Evolutionary conservation across 2,329 filamentous ascomycete genomes (phyloP).

Genomic region (Clarireedia homoeocarpa): DNA sequence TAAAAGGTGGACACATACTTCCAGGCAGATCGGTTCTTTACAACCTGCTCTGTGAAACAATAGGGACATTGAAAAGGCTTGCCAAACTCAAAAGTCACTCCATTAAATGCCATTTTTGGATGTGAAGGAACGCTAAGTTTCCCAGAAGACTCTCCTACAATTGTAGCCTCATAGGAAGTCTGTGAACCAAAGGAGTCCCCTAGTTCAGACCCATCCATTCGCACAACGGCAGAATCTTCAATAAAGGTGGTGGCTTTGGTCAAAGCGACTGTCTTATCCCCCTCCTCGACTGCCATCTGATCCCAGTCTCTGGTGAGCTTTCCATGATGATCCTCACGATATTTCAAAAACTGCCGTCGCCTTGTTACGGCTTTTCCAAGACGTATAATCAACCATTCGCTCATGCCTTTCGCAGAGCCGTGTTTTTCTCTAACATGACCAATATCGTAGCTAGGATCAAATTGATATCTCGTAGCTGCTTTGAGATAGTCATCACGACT

Average conservation of each 20-base stretch:
- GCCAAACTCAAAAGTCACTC: constrained; percentile 18
- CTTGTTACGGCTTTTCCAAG: constrained; percentile 28
- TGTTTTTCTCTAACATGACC: constrained; percentile 22
- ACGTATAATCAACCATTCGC: constrained; percentile 20
- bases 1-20: constrained; percentile 17
- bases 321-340: constrained; percentile 25
- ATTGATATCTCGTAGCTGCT: constrained; percentile 18
- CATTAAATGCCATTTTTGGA: constrained; percentile 18
- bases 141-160: constrained; percentile 5
- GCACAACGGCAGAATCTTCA: neutral
- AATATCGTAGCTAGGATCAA: constrained; percentile 15
- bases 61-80: constrained; percentile 21
- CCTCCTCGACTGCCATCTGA: neutral
- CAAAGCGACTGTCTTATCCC: constrained; percentile 12
- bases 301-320: constrained; percentile 17
- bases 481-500: constrained; percentile 22
- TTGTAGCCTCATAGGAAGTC: constrained; percentile 21
- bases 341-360: constrained; percentile 27
- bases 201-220: constrained; percentile 8
- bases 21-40: constrained; percentile 16
- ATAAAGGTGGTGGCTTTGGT: constrained; percentile 23
- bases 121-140: constrained; percentile 16
- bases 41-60: constrained; percentile 19
- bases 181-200: constrained; percentile 17
- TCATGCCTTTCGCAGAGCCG: constrained; percentile 10